phyloP scores from a whole-genome alignment of 2,329 filamentous ascomycete species.

The Fusarium cicatricum region DNA sequence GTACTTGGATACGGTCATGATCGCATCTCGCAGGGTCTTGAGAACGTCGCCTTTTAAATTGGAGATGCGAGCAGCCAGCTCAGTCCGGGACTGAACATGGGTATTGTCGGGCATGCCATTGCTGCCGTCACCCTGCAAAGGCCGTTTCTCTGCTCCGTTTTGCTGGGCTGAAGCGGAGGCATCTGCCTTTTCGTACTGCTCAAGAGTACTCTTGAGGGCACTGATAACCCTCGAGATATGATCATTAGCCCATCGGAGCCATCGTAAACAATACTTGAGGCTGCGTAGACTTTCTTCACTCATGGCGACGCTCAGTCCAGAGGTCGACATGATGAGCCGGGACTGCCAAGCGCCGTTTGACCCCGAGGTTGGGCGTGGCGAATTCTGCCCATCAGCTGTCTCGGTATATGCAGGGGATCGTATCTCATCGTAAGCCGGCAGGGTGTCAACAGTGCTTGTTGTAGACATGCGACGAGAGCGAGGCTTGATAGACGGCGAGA shows the following conservation, averaged over 20 bases:
- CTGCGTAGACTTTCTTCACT: conserved; percentile 86
- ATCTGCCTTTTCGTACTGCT: conserved; percentile 77
- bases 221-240: conserved; percentile 80
- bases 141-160: conserved; percentile 19
- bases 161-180: conserved; percentile 13
- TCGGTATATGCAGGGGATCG: conserved; percentile 80
- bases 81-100: conserved; percentile 46
- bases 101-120: conserved; percentile 14
- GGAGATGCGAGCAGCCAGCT: conserved; percentile 70
- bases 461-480: conserved; percentile 66
- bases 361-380: conserved; percentile 41
- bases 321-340: conserved; percentile 87
- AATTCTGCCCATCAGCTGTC: conserved; percentile 48
- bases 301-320: conserved; percentile 89
- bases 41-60: conserved; percentile 75
- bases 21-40: conserved; percentile 80
- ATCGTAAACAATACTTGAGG: conserved; percentile 82
- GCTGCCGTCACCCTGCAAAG: not conserved
- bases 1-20: conserved; percentile 86
- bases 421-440: conserved; percentile 85
- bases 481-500: conserved; percentile 40
- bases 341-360: conserved; percentile 72
- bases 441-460: conserved; percentile 73
- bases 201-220: conserved; percentile 76
- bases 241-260: conserved; percentile 82